Base-by-base conservation (phyloP, 202 grass and related monocot species). In the Setaria viridis region DNA sequence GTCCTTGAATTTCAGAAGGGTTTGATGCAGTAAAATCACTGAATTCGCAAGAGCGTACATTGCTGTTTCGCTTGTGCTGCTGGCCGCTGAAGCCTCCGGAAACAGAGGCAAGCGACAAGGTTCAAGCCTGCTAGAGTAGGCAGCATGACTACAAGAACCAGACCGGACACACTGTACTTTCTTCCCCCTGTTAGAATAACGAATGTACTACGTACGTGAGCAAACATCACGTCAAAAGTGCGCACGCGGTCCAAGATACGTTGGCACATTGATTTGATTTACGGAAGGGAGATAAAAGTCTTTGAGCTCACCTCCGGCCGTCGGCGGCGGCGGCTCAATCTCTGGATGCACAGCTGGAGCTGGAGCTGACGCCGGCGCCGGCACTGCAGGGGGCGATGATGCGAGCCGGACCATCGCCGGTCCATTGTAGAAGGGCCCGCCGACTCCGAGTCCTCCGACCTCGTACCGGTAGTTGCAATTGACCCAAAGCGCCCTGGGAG, bases 391-490 rank as follows among this genome's bases (percentile, higher is more conserved):
- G 45, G 1, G 16, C 5, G n/a, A 2, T 72, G 69, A 72, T 32
- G n/a, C 45, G 2, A 72, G 11, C 32, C 39, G 80, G 25, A 87
- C 39, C 65, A 63, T 78, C 1, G 87, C 50, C 7, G 60, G 68
- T 5, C 87, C 82, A 2, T 75, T 16, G 56, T 63, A 83, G 78
- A 94, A 94, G 30, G 79, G 15, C 9, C 6, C 1, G 39, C 5
- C 1, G 25, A 25, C 25, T 25, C 25, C 25, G 0, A 25, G 25
- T 45, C 25, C 6, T 2, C 39, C 39, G 43, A 16, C 33, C 56
- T 92, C 85, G 58, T 86, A 94, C 79, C 90, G 49, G 45, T 69
- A 71, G 25, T 5, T 90, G 79, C 93, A 92, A 2, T 33, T 63
- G 41, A 76, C 2, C 2, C 71, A 37, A 0, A 95, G 2, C 14